Evolutionary conservation across 2,329 filamentous ascomycete genomes (phyloP), one percentile per base, ranked within the genome.

Genomic region (Cordyceps cicadae): DNA sequence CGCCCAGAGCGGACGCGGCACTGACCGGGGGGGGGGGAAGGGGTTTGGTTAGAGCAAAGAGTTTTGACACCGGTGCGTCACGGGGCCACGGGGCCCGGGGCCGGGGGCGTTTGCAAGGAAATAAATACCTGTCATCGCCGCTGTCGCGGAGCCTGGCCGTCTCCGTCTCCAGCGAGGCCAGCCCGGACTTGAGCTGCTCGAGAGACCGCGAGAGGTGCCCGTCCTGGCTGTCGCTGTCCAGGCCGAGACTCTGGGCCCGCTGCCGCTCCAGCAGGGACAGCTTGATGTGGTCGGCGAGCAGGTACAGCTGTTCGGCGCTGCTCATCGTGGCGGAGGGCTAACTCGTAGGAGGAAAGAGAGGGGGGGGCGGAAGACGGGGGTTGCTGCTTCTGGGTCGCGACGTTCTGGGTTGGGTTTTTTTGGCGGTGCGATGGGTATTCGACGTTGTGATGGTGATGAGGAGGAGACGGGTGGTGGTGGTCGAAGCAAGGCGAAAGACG

Each of bases 281-380:
- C 76, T 97, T 97, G 80, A 97, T 90, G 75, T 97, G 93, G 77
- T 99, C 94, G 69, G 92, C 91, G 62, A 97, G 85, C 59, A 97
- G 87, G 72, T 92, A 91, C 66, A 97, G 87, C 74, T 97, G 92
- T 70, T 85, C 86, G 45, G 82, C 75, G 67, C 81, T 86, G 46
- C 48, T 61, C 59, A 61, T 61, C 15, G 37, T 50, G 45, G 29
- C 15, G 17, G 14, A 29, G 39, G 39, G 9, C 17, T 46, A 17
- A 17, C 6, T 12, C 26, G 26, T 17, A 12, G 24, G 17, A 17
- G 12, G 15, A 9, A 15, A 9, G 24, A 17, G 24, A 5, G 15
- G 4, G 39, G 5, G n/a, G 39, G 11, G 11, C 1, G 37, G 37
- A 41, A n/a, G 9, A 39, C 37, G 14, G 37, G 17, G 39, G 39